phyloP scores from a whole-genome alignment of 176 grass and related monocot genomes.

The Oryza rufipogon region DNA sequence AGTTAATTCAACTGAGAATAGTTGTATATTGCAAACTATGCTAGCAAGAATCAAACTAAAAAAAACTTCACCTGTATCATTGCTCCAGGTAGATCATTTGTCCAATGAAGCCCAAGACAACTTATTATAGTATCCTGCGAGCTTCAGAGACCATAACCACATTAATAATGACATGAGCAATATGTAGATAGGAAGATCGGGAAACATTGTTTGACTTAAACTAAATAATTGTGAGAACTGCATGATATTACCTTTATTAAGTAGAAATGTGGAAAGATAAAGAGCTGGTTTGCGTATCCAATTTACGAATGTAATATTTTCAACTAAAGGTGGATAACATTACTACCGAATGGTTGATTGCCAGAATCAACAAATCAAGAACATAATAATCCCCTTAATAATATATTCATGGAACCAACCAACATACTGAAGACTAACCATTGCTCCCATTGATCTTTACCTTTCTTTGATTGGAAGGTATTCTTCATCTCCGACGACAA shows the following conservation, averaged over 20 bases:
- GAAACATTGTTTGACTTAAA: neutral
- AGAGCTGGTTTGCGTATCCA: neutral
- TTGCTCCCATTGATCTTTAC: conserved; percentile 40
- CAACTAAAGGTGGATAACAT: neutral
- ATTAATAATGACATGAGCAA: neutral
- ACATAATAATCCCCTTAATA: neutral
- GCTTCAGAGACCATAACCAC: conserved; percentile 55
- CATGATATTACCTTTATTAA: neutral
- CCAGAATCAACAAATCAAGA: neutral
- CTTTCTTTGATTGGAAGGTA: conserved; percentile 86
- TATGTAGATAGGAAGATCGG: neutral
- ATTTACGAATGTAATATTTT: neutral
- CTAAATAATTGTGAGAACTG: neutral
- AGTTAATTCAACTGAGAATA: neutral
- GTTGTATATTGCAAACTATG: conserved; percentile 10
- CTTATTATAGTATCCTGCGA: conserved; percentile 89
- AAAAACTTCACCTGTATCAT: conserved; percentile 82
- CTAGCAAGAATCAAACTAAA: neutral
- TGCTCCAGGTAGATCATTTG: conserved; percentile 94
- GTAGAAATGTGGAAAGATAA: neutral
- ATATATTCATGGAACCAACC: neutral
- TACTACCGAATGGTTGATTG: neutral
- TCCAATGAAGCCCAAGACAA: conserved; percentile 98
- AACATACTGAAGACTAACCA: neutral
- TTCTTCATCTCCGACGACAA: conserved; percentile 84